Evolutionary conservation across 148 eudicot species (phyloP).

Genomic region (Heliosperma pusillum): DNA sequence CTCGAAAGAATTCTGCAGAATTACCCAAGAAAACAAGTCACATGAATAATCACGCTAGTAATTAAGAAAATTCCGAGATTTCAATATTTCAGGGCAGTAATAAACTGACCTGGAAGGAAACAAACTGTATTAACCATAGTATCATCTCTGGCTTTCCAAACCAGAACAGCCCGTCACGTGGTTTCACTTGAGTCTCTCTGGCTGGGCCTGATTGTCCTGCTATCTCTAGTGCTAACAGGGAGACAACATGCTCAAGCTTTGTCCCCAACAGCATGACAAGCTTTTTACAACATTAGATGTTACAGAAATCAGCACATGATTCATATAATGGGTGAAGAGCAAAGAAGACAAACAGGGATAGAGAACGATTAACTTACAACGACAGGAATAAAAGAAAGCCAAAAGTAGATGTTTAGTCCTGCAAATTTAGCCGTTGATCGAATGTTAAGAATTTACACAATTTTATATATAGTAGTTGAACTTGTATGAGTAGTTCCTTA

Average conservation of each 20-base stretch:
- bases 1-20: slow-evolving; percentile 90
- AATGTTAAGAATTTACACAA: neutral
- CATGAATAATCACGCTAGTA: neutral
- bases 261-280: slow-evolving; percentile 97
- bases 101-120: slow-evolving; percentile 83
- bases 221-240: slow-evolving; percentile 80
- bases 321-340: neutral
- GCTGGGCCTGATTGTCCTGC: slow-evolving; percentile 57
- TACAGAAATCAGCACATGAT: neutral
- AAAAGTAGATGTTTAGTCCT: slow-evolving; percentile 94
- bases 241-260: slow-evolving; percentile 97
- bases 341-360: slow-evolving; percentile 3
- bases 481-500: neutral
- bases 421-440: slow-evolving; percentile 15
- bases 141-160: slow-evolving; percentile 91
- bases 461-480: neutral
- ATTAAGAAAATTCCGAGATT: neutral
- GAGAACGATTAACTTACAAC: slow-evolving; percentile 49
- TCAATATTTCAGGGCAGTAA: neutral
- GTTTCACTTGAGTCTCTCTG: slow-evolving; percentile 74
- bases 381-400: slow-evolving; percentile 94
- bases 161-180: slow-evolving; percentile 94
- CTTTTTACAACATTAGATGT: slow-evolving; percentile 31
- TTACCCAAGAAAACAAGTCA: slow-evolving; percentile 15
- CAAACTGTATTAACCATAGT: slow-evolving; percentile 68